phyloP scores from a whole-genome alignment of 164 flowering plant genomes.

The Aristolochia contorta region DNA sequence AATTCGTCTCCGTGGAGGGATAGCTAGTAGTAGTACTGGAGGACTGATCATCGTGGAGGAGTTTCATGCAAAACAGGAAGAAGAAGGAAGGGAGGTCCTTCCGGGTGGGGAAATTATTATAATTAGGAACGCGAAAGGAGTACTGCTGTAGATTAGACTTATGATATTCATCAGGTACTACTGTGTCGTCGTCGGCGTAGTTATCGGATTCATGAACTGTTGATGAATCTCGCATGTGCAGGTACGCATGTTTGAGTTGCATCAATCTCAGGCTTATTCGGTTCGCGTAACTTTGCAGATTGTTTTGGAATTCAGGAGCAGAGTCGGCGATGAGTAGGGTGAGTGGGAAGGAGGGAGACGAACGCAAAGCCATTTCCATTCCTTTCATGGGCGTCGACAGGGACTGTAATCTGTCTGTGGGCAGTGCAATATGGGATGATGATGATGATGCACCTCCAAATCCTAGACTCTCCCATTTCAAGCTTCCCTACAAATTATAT shows the following conservation, averaged over 20 bases:
- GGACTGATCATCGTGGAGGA: conserved; percentile 26
- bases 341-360: conserved; percentile 25
- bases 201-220: conserved; percentile 32
- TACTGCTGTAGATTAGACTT: conserved; percentile 4
- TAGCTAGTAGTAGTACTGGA: too few species aligned
- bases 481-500: conserved; percentile 45
- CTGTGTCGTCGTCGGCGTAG: too few species aligned
- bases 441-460: conserved; percentile 21
- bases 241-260: conserved; percentile 13
- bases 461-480: conserved; percentile 57
- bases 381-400: conserved; percentile 51
- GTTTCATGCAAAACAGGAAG: conserved; percentile 68
- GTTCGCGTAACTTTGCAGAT: conserved; percentile 18
- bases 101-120: conserved; percentile 16
- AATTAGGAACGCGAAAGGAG: too few species aligned
- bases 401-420: conserved; percentile 36
- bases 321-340: conserved; percentile 11
- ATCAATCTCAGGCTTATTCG: conserved; percentile 19
- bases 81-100: conserved; percentile 51
- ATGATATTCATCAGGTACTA: not conserved
- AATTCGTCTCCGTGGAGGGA: conserved; percentile 5
- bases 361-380: conserved; percentile 54
- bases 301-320: conserved; percentile 20
- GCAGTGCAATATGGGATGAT: conserved; percentile 16
- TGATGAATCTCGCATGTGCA: conserved; percentile 19